Base-by-base conservation (phyloP, 306 rosid genomes). In the Astragalus membranaceus region DNA sequence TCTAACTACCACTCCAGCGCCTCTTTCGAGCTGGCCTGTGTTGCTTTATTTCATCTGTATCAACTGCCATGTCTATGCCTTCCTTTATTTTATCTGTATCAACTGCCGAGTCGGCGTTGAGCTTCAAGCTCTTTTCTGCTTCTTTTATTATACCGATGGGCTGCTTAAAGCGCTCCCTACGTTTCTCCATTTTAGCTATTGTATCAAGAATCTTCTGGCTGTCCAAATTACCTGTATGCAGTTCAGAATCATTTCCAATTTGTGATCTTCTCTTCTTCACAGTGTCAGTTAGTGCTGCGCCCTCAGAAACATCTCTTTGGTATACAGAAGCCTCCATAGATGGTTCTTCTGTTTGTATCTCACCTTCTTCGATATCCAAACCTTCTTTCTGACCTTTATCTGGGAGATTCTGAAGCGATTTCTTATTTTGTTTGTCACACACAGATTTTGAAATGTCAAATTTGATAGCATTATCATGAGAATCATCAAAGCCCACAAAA, bases 161-260 rank as follows among this genome's bases (percentile, higher is more conserved):
- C 78, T 79, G 87, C 87, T 81, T 87, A 78, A 89, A 89, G 68
- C 96, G 92, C 68, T 89, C 92, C 81, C 88, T 73, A 3, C 96
- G 90, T 71, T 83, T 87, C 90, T 87, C 92, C 92, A 89, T 89
- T 77, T 87, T 85, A n/a, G 85, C 90, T 69, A 83, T 67, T 35
- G 87, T 75, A 67, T 75, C 92, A 23, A 85, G 87, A 83, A 89
- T 83, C 79, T 81, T 76, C 67, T 79, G 85, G 46, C 64, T 75
- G 78, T 87, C 88, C 55, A 26, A 75, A 52, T 63, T 74, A 56
- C 69, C 79, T 8, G 14, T 67, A 3, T 29, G 30, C 58, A 16
- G 75, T 30, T 46, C 62, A 43, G 84, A 72, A 59, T 61, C 72
- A 49, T 35, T 60, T 15, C 58, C 80, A 42, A 10, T 14, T 8